Base-by-base conservation (phyloP, 352 stramenopile species). In the Aphanomyces cochlioides region DNA sequence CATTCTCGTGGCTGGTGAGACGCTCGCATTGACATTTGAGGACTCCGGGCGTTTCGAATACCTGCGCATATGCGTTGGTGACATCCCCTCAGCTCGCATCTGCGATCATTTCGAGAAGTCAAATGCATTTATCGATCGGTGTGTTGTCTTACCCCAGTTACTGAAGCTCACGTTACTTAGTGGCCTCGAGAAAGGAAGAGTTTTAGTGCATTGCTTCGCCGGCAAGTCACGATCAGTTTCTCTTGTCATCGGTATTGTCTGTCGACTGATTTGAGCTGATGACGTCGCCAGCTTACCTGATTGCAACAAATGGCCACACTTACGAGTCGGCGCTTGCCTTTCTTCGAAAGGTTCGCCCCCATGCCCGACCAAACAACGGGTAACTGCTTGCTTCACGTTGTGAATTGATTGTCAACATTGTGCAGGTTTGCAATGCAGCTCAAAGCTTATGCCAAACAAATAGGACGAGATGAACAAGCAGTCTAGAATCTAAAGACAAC, bases 171-270 rank as follows among this genome's bases (percentile, higher is more conserved):
- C 3, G 50, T 19, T 19, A 2, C 45, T 2, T n/a, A 58, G 50
- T 8, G 50, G 50, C 3, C 0, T 5, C 1, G 43, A n/a, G 13
- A 50, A 50, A 10, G 64, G 64, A 5, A 70, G 61, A 8, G 47
- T 70, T 7, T 34, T 70, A 6, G 64, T 70, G 37, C 64, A 70
- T 53, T 70, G 64, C 36, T 70, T 70, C 36, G 64, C 64, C 21
- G 64, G 64, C 36, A 60, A 64, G 21, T 70, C 64, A 15, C 45
- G 64, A 13, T 70, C 64, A 5, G 64, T 45, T 10, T 63, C 50
- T 5, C 54, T 70, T 17, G 40, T 70, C 12, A 17, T 70, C 5
- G 64, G 64, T 70, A 70, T 7, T 7, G 1, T 17, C 40, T 64
- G 12, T 17, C 7, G 7, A 57, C 10, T 13, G 21, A 8, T 7